Percentiles rank a stretch among this genome's conserved stretches.
Conservation (phyloP, 352 stramenopile species). For the Phytophthora cactorum region DNA sequence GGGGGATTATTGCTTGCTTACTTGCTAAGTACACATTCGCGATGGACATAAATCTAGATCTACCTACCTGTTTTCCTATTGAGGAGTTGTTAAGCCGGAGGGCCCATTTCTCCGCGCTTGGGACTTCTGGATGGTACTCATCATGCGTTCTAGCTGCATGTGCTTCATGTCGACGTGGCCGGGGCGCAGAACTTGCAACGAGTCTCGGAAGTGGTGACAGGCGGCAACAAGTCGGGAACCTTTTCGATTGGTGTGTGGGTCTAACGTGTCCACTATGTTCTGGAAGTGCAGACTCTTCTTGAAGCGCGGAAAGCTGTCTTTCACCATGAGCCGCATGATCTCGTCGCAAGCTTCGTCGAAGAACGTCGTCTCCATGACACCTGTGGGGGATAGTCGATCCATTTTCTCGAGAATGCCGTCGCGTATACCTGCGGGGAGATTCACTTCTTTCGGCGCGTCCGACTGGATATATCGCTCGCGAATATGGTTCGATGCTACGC, state of each 20-base stretch:
- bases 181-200: conserved; percentile 60
- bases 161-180: conserved; percentile 65
- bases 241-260: conserved; percentile 70
- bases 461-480: conserved; percentile 62
- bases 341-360: conserved; percentile 71
- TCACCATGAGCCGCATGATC: conserved; percentile 84
- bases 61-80: conserved; percentile 3
- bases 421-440: conserved; percentile 66
- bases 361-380: conserved; percentile 44
- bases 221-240: conserved; percentile 65
- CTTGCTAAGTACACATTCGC: background rate
- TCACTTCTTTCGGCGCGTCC: conserved; percentile 72
- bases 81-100: conserved; percentile 1
- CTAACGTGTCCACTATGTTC: conserved; percentile 63
- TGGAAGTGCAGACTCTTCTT: conserved; percentile 79
- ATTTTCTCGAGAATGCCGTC: conserved; percentile 43
- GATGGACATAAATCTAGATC: too few relatives aligned
- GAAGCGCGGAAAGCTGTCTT: conserved; percentile 83
- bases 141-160: conserved; percentile 63
- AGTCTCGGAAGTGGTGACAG: conserved; percentile 80
- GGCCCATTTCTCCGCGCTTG: conserved; percentile 48
- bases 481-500: conserved; percentile 48
- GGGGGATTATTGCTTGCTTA: conserved; percentile 11
- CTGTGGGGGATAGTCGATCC: conserved; percentile 24
- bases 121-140: conserved; percentile 72